These are phyloP conservation scores for Camellia sinensis DNA, from an alignment of 148 eudicot species.

Conservation along the genomic window DNA sequence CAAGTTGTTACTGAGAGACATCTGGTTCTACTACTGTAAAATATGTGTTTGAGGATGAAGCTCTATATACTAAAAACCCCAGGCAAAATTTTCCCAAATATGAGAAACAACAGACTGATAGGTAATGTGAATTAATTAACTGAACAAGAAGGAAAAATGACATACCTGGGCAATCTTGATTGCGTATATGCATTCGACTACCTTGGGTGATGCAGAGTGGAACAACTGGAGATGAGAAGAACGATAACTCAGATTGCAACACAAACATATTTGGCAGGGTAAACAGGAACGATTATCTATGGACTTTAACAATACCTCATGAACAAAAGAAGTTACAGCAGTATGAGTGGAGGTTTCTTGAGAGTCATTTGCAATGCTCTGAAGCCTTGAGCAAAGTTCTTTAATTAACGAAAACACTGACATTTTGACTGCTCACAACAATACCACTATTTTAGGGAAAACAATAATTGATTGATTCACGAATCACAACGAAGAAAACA, in stretches of 20 bases:
- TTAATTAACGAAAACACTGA: conserved; percentile 64
- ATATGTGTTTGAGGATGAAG: not conserved
- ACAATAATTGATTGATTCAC: conserved; percentile 8
- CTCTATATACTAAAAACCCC: not conserved
- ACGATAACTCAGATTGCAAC: conserved; percentile 13
- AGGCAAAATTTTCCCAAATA: not conserved
- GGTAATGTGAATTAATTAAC: not conserved
- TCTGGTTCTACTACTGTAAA: not conserved
- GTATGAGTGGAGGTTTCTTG: conserved; percentile 35
- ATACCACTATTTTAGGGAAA: conserved; percentile 6
- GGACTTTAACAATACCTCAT: conserved; percentile 49
- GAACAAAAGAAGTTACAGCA: conserved; percentile 38
- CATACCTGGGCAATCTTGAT: conserved; percentile 85
- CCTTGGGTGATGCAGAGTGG: conserved; percentile 47
- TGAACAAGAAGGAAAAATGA: not conserved
- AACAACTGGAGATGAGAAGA: conserved; percentile 54
- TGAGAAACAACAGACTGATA: not conserved
- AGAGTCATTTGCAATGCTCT: conserved; percentile 25
- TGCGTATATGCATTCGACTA: conserved; percentile 58
- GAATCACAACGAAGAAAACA: not conserved
- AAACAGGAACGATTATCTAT: not conserved
- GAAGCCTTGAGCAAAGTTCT: conserved; percentile 69
- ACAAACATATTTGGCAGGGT: not conserved
- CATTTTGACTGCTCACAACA: conserved; percentile 65
- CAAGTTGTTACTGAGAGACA: not conserved